Evolutionary conservation across 805 yeast species (phyloP).

Genomic region (Metschnikowia arizonensis): DNA sequence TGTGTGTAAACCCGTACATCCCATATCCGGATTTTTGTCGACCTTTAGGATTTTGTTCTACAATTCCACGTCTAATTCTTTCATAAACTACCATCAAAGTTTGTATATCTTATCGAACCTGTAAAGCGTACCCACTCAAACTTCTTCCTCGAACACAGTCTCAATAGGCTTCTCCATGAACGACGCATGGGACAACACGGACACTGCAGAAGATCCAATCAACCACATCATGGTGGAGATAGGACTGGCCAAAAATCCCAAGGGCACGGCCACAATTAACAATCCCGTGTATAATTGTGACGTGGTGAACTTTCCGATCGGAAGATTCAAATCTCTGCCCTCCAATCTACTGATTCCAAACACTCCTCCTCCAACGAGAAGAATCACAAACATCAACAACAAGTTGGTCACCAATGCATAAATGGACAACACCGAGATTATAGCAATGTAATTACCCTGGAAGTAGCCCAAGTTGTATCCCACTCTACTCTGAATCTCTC

Average conservation of each 20-base stretch:
- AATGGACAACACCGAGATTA: slow-evolving; percentile 67
- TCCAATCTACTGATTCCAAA: slow-evolving; percentile 72
- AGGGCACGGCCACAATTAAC: slow-evolving; percentile 69
- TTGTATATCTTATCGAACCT: slow-evolving; percentile 2
- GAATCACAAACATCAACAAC: slow-evolving; percentile 75
- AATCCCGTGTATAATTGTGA: slow-evolving; percentile 83
- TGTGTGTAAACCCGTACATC: too few species aligned
- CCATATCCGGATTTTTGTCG: too few species aligned
- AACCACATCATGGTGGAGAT: slow-evolving; percentile 89
- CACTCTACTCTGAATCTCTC: slow-evolving; percentile 86
- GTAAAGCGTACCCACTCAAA: slow-evolving; percentile 18
- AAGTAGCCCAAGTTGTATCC: slow-evolving; percentile 82
- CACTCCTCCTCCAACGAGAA: slow-evolving; percentile 68
- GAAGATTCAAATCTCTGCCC: slow-evolving; percentile 79
- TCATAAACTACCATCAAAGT: neutral
- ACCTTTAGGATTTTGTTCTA: too few species aligned
- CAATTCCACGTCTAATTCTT: neutral
- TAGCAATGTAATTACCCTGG: slow-evolving; percentile 77
- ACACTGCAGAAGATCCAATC: slow-evolving; percentile 74
- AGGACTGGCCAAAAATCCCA: slow-evolving; percentile 86
- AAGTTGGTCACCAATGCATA: slow-evolving; percentile 87
- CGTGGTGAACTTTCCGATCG: slow-evolving; percentile 66
- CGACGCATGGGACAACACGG: slow-evolving; percentile 82
- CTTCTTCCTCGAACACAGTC: slow-evolving; percentile 85
- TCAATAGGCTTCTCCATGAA: slow-evolving; percentile 94